Evolutionary conservation across 2,329 filamentous ascomycete genomes (phyloP).

Genomic region (Grosmannia huntii): DNA sequence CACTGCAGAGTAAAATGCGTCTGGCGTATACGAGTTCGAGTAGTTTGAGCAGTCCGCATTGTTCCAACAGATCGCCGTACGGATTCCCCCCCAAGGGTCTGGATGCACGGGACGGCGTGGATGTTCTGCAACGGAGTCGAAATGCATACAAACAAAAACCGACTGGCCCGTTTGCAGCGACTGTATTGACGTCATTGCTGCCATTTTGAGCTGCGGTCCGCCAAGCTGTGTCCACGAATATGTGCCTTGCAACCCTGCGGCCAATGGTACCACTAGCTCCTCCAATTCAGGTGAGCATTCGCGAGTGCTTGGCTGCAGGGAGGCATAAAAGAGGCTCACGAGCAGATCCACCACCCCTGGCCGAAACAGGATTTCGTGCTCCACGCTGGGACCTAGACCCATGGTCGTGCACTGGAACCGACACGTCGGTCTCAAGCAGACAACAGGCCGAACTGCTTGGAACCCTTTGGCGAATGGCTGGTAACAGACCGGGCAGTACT

Average conservation of each 20-base stretch:
- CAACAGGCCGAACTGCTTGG: constrained; percentile 62
- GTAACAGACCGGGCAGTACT: constrained; percentile 82
- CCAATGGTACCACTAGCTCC: neutral
- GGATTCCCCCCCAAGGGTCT: neutral
- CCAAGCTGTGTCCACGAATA: neutral
- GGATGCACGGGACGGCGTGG: neutral
- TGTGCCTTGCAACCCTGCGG: neutral
- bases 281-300: neutral
- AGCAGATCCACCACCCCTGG: constrained; percentile 77
- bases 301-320: constrained; percentile 12
- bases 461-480: constrained; percentile 51
- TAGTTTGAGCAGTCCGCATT: no score
- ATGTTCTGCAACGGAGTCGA: neutral
- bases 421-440: constrained; percentile 65
- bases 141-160: neutral
- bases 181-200: neutral
- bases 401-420: constrained; percentile 79
- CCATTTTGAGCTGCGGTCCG: neutral
- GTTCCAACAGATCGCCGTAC: neutral
- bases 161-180: neutral
- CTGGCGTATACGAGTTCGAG: neutral
- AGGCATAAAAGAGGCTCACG: constrained; percentile 65
- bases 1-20: neutral
- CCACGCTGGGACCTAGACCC: constrained; percentile 75
- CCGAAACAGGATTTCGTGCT: constrained; percentile 69